Conservation (phyloP, 2,329 filamentous ascomycete species). For the Setomelanomma holmii region DNA sequence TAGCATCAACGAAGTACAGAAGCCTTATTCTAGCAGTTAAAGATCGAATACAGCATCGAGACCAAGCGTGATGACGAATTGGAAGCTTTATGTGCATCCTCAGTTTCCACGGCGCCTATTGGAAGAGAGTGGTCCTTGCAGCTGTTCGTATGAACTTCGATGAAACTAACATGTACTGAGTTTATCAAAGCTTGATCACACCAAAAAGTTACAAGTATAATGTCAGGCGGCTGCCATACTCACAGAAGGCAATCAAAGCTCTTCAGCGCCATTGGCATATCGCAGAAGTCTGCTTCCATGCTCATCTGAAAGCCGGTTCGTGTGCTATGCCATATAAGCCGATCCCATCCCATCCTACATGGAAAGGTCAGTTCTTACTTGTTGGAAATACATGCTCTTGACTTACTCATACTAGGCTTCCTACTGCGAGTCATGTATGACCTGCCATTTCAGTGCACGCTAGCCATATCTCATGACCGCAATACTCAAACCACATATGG, state of each 20-base stretch:
- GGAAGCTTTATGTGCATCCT: not conserved
- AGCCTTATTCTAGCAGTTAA: not conserved
- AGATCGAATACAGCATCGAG: not conserved
- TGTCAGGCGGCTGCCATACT: not conserved
- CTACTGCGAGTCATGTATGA: not conserved
- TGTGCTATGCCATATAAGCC: not conserved
- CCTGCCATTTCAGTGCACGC: not conserved
- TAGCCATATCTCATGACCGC: not conserved
- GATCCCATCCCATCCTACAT: not conserved
- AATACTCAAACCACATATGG: not conserved
- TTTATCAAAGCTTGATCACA: not conserved
- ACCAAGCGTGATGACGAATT: not conserved
- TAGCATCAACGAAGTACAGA: not conserved
- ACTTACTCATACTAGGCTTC: not conserved
- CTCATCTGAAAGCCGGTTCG: not conserved
- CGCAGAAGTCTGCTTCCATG: not conserved
- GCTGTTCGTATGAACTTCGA: not conserved
- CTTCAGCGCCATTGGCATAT: not conserved
- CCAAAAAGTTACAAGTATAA: not conserved
- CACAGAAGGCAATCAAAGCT: not conserved
- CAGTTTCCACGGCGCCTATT: not conserved
- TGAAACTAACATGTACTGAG: not conserved
- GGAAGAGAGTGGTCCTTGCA: not conserved
- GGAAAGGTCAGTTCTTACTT: not conserved
- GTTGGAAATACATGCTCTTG: not conserved